A percentile compares a stretch with the other conserved stretches of the same genome.
These are phyloP conservation scores for Alternaria viburni DNA, from an alignment of 2,329 filamentous ascomycete species.

Conservation along the genomic window DNA sequence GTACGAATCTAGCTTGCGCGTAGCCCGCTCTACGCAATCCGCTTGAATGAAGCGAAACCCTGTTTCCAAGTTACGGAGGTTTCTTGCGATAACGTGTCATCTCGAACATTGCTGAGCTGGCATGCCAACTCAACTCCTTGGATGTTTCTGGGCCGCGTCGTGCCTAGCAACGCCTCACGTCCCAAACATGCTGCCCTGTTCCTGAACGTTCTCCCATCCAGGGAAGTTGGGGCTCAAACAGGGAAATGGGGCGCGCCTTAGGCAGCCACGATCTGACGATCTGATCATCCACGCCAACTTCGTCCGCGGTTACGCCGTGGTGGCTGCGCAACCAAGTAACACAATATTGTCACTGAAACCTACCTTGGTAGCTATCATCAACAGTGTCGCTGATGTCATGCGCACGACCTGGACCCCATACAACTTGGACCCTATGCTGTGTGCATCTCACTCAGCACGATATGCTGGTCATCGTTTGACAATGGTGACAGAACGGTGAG, in stretches of 20 bases:
- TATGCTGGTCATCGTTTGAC: not conserved
- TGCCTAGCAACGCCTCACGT: constrained; percentile 9
- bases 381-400: constrained; percentile 1
- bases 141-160: constrained; percentile 1
- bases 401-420: not conserved
- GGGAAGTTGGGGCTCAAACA: constrained; percentile 5
- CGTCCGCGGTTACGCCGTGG: not conserved
- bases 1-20: constrained; percentile 6
- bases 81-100: constrained; percentile 1
- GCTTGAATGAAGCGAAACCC: constrained; percentile 9
- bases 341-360: not conserved
- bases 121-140: constrained; percentile 11
- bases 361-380: not conserved
- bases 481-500: not conserved
- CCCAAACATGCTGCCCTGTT: not conserved
- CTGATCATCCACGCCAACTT: constrained; percentile 4
- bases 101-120: constrained; percentile 16
- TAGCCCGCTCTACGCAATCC: constrained; percentile 5
- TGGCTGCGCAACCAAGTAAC: constrained; percentile 1
- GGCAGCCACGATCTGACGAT: constrained; percentile 8
- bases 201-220: constrained; percentile 1
- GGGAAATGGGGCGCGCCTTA: constrained; percentile 14
- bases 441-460: not conserved
- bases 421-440: not conserved
- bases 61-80: constrained; percentile 6